Percentiles rank a stretch among this genome's conserved stretches.
These are phyloP conservation scores for Hypoxylon sp. DNA, from an alignment of 2,329 filamentous ascomycete species.

Conservation along the genomic window DNA sequence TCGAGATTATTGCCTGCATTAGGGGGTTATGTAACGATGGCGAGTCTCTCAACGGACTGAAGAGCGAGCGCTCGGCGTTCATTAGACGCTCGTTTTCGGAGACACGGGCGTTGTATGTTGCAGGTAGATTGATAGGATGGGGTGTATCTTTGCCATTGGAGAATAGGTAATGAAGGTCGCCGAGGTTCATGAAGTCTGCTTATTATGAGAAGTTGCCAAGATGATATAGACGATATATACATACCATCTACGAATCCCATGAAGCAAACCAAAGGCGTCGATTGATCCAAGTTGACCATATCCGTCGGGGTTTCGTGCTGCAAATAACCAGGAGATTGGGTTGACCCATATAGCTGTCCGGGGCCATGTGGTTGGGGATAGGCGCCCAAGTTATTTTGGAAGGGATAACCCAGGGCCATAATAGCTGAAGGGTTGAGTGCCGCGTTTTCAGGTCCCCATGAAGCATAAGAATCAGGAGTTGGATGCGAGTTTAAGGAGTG, in stretches of 20 bases:
- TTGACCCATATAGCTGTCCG: slow-evolving; percentile 6
- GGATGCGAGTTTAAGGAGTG: neutral
- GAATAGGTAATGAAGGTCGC: slow-evolving; percentile 30
- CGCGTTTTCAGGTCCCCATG: neutral
- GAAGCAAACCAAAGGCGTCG: slow-evolving; percentile 21
- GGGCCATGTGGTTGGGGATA: neutral
- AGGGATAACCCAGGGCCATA: slow-evolving; percentile 1
- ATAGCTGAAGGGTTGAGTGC: neutral
- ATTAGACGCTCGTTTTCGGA: slow-evolving; percentile 15
- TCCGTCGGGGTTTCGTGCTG: neutral
- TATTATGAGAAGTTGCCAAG: slow-evolving; percentile 19
- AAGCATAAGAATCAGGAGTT: neutral
- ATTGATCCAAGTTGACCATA: neutral
- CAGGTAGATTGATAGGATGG: neutral
- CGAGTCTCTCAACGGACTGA: slow-evolving; percentile 18
- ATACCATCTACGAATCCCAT: slow-evolving; percentile 34
- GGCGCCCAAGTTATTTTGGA: neutral
- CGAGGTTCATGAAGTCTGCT: slow-evolving; percentile 28
- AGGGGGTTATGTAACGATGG: slow-evolving; percentile 12
- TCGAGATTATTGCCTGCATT: slow-evolving; percentile 34
- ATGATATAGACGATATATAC: neutral
- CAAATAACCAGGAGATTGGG: neutral
- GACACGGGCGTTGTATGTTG: slow-evolving; percentile 16
- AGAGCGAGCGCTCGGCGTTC: slow-evolving; percentile 18
- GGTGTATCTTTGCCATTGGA: slow-evolving; percentile 4